These are phyloP conservation scores for Amphibolis antarctica DNA, from an alignment of 106 monocot species.

Conservation along the genomic window DNA sequence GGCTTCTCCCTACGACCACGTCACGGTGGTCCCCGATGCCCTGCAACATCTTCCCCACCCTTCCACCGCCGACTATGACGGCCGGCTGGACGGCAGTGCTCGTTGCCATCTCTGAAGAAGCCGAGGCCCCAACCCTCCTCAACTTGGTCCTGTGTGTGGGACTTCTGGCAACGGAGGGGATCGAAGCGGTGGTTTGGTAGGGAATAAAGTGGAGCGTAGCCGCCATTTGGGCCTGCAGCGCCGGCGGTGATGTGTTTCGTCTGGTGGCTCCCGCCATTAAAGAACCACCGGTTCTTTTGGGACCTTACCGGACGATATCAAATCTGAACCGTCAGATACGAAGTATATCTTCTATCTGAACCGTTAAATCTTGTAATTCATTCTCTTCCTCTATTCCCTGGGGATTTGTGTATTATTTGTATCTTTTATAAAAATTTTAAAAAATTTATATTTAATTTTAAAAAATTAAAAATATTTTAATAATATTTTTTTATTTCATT, in stretches of 20 bases:
- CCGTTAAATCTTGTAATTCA: too few relatives aligned
- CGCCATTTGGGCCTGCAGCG: constrained; percentile 3
- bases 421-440: too few relatives aligned
- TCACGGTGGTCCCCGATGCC: constrained; percentile 47
- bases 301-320: neutral
- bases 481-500: too few relatives aligned
- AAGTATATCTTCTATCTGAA: too few relatives aligned
- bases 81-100: constrained; percentile 33
- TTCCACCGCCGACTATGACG: constrained; percentile 68
- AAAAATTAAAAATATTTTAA: too few relatives aligned
- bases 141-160: neutral
- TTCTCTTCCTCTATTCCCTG: too few relatives aligned
- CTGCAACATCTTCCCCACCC: constrained; percentile 49
- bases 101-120: constrained; percentile 13
- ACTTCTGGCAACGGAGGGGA: neutral
- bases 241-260: neutral
- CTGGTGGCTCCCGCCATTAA: neutral
- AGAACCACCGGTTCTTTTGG: neutral
- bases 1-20: constrained; percentile 51
- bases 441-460: too few relatives aligned
- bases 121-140: constrained; percentile 1
- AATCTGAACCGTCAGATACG: neutral
- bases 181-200: neutral
- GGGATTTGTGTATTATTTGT: too few relatives aligned
- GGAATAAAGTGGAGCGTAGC: neutral